These are phyloP conservation scores for Osmanthus fragrans DNA, from an alignment of 257 asterid genomes.

Conservation along the genomic window DNA sequence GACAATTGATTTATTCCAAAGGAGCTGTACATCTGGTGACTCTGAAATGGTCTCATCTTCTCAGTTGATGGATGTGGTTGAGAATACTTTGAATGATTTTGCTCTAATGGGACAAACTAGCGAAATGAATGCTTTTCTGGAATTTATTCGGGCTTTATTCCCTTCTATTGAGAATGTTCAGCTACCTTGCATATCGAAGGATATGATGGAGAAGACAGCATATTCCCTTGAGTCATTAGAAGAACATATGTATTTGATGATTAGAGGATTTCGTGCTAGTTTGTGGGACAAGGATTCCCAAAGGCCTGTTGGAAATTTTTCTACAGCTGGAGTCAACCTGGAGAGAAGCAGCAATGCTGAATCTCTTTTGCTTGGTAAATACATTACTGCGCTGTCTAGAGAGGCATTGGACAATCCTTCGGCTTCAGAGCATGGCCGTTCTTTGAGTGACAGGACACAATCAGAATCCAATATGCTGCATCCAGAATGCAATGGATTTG, in stretches of 20 bases:
- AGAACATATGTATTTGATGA: conserved; percentile 54
- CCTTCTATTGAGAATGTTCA: conserved; percentile 62
- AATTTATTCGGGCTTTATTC: conserved; percentile 55
- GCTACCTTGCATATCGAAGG: conserved; percentile 39
- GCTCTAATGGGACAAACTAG: conserved; percentile 57
- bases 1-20: conserved; percentile 36
- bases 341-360: conserved; percentile 39
- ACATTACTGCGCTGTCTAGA: conserved; percentile 68
- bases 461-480: conserved; percentile 32
- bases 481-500: conserved; percentile 56
- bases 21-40: conserved; percentile 28
- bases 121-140: conserved; percentile 63
- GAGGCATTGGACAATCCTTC: conserved; percentile 58
- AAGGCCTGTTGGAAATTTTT: conserved; percentile 28
- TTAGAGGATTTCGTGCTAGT: conserved; percentile 42
- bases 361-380: conserved; percentile 75
- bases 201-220: conserved; percentile 34
- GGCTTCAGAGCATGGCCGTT: conserved; percentile 47
- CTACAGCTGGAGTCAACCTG: conserved; percentile 34
- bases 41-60: conserved; percentile 40
- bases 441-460: conserved; percentile 40
- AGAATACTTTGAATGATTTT: conserved; percentile 65
- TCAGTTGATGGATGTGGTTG: conserved; percentile 58
- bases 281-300: conserved; percentile 29
- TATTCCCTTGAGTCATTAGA: conserved; percentile 62